These are phyloP conservation scores for Alisma plantagoaquatica DNA, from an alignment of 106 monocot genomes.

Conservation along the genomic window DNA sequence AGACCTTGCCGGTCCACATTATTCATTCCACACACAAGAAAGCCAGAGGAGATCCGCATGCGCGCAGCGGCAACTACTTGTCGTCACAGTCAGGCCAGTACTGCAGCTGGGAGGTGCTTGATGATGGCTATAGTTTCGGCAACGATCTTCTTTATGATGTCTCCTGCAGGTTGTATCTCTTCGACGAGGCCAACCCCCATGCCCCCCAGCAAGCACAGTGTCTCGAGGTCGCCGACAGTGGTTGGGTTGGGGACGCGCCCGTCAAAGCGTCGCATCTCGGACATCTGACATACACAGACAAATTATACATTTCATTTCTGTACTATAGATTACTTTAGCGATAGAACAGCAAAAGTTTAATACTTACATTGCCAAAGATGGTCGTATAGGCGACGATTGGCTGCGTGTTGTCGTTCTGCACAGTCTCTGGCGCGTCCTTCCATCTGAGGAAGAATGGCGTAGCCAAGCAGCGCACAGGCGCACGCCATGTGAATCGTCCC, in stretches of 20 bases:
- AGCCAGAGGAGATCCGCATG: no score
- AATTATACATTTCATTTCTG: no score
- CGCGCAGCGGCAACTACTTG: no score
- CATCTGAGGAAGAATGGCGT: background rate
- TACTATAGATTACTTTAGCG: no score
- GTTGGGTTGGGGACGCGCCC: background rate
- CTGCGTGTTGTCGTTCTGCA: constrained; percentile 1
- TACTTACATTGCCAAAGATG: no score
- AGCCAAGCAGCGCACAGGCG: background rate
- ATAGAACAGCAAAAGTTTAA: no score
- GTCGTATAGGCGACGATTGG: background rate
- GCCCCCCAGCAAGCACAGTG: background rate
- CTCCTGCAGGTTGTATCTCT: background rate
- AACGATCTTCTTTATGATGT: background rate
- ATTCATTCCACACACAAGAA: no score
- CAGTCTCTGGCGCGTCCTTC: background rate
- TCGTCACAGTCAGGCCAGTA: no score
- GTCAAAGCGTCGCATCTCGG: background rate
- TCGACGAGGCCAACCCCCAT: constrained; percentile 1
- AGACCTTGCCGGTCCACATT: no score
- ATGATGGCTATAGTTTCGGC: background rate
- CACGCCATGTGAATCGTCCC: background rate
- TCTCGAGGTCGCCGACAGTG: background rate
- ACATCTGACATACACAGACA: background rate
- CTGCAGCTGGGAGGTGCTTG: background rate